Evolutionary conservation across 495 filamentous ascomycete genomes (phyloP).

Genomic region (Tuber melanosporum): DNA sequence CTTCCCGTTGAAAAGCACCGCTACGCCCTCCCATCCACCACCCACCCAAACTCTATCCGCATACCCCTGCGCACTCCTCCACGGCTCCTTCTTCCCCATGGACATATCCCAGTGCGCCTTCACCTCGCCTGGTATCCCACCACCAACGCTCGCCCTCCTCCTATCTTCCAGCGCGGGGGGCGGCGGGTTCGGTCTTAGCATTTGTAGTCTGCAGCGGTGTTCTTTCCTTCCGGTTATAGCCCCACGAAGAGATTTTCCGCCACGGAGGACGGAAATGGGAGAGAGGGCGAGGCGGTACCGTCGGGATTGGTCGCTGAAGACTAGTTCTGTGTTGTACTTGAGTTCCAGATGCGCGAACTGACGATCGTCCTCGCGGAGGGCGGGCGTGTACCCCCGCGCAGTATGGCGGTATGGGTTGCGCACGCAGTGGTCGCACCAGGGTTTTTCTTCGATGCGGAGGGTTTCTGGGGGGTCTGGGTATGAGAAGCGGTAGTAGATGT

Average conservation of each 20-base stretch:
- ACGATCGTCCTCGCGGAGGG: conserved; percentile 1
- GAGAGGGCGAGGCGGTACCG: background rate
- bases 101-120: background rate
- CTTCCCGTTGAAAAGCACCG: conserved; percentile 1
- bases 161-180: background rate
- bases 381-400: background rate
- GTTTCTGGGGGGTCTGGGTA: background rate
- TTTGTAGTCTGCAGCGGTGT: background rate
- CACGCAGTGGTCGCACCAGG: background rate
- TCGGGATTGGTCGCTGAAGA: conserved; percentile 5
- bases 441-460: background rate
- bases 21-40: background rate
- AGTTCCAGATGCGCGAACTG: background rate
- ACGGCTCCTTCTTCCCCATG: background rate
- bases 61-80: background rate
- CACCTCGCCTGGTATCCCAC: background rate
- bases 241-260: background rate
- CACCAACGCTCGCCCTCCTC: background rate
- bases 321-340: background rate
- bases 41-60: background rate
- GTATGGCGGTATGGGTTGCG: background rate
- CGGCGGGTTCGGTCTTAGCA: background rate
- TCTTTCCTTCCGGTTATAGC: conserved; percentile 2
- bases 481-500: background rate
- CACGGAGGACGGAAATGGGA: background rate